Evolutionary conservation across 768 basidiomycete genomes (phyloP).

Genomic region (Phaffia australis): DNA sequence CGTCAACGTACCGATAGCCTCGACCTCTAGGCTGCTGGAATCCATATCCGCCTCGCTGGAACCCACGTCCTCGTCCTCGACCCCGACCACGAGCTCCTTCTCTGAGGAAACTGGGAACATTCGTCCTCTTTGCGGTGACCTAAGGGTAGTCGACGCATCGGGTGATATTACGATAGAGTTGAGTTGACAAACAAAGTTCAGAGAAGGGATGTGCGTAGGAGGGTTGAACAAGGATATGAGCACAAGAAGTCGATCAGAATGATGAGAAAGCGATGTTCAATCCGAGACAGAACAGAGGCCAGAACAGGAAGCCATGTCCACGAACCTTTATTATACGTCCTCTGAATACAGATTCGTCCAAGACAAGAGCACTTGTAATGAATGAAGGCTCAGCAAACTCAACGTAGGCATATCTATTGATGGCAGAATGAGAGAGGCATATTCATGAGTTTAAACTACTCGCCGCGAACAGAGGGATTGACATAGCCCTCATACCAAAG

Average conservation of each 20-base stretch:
- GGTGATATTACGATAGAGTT: not conserved
- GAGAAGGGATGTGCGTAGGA: not conserved
- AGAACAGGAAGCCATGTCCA: constrained; percentile 11
- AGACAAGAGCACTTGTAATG: constrained; percentile 76
- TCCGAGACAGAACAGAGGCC: not conserved
- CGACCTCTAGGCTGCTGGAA: constrained; percentile 26
- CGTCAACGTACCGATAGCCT: constrained; percentile 41
- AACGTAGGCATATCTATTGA: constrained; percentile 82
- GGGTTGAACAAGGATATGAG: not conserved
- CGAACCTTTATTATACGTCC: constrained; percentile 82
- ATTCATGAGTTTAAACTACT: not conserved
- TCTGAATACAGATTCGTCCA: constrained; percentile 93
- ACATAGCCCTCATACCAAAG: constrained; percentile 8
- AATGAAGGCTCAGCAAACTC: constrained; percentile 91
- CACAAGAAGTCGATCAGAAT: not conserved
- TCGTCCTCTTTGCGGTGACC: constrained; percentile 94
- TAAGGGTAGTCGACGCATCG: constrained; percentile 35
- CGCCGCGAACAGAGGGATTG: not conserved
- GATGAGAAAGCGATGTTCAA: not conserved
- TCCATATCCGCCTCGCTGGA: constrained; percentile 23
- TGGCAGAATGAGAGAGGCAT: not conserved
- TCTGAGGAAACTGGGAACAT: constrained; percentile 73
- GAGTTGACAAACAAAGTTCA: not conserved
- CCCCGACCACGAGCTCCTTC: constrained; percentile 65
- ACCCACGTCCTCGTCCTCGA: constrained; percentile 42